Evolutionary conservation across 768 basidiomycete genomes (phyloP), one percentile per base, ranked within the genome.

Genomic region (Suillus sp.): DNA sequence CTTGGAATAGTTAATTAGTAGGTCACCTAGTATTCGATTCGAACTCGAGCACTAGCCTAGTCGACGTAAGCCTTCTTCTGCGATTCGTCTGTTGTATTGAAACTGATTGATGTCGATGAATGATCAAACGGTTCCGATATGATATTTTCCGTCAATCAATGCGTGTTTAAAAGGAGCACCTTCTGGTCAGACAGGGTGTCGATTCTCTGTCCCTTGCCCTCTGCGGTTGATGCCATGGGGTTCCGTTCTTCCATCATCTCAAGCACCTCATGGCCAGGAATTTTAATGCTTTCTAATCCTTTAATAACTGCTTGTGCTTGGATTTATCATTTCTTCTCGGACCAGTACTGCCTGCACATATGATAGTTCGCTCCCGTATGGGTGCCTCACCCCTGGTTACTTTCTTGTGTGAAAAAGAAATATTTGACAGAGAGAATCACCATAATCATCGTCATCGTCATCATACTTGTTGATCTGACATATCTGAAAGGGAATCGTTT

Each of bases 391-490:
- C 75, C 56, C 76, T 80, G 4, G 77, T 69, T 27, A 78, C 70
- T 68, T 81, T 85, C 79, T 84, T 87, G 20, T 84, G 78, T 3
- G 79, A 79, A n/a, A 86, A 78, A 9, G 82, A 86, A 78, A 9
- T 81, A 78, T 71, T 89, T 90, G 60, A 87, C 83, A n/a, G 89
- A 89, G 6, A 82, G 80, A 22, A 87, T n/a, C n/a, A n/a, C 84
- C 25, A 87, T 86, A 93, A 95, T 95, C 71, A 93, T 93, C 8
- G 94, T 93, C 93, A 96, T 96, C 2, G 93, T 93, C 87, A 96
- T 93, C 91, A 96, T 95, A 64, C 91, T 92, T 18, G 93, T 93
- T 45, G 88, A 64, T 95, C 93, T 8, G 92, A 93, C 94, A 97
- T 96, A 71, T 96, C 95, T 48, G 93, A 85, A 55, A 98, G 78